A percentile compares a stretch with the other conserved stretches of the same genome.
Conservation (phyloP, 176 grass and related monocot genomes). For the Musa troglodytarum region DNA sequence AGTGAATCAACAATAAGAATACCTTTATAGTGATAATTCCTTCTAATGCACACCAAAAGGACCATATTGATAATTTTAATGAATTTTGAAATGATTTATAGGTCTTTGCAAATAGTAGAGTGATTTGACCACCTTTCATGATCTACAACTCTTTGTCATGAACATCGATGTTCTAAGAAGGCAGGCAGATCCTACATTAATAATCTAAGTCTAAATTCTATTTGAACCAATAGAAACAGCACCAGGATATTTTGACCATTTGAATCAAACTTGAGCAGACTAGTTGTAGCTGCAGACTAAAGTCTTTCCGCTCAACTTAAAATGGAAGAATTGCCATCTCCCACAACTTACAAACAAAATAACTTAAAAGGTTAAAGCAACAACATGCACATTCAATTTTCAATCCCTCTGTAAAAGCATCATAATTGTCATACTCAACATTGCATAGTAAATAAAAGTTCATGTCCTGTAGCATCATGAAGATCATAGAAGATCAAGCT, state of each 20-base stretch:
- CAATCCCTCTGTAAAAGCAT: not conserved
- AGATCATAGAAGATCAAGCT: not conserved
- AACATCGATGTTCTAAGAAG: not conserved
- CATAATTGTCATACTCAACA: not conserved
- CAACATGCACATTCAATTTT: not conserved
- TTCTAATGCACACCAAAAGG: not conserved
- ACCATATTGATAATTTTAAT: not conserved
- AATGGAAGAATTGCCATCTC: not conserved
- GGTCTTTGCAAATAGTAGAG: not conserved
- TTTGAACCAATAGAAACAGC: not conserved
- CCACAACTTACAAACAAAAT: not conserved
- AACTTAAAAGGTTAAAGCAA: not conserved
- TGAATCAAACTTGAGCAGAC: not conserved
- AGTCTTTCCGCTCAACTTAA: too few species aligned
- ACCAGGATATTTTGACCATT: not conserved
- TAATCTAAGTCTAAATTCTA: not conserved
- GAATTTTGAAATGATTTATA: not conserved
- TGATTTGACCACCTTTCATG: not conserved
- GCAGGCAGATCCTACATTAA: not conserved
- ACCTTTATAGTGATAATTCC: not conserved
- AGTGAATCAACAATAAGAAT: not conserved
- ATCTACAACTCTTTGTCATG: not conserved
- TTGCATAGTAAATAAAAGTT: not conserved
- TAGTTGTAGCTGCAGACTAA: not conserved
- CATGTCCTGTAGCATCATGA: not conserved